These are phyloP conservation scores for Penicillium expansum DNA, from an alignment of 2,329 filamentous ascomycete species.

Conservation along the genomic window DNA sequence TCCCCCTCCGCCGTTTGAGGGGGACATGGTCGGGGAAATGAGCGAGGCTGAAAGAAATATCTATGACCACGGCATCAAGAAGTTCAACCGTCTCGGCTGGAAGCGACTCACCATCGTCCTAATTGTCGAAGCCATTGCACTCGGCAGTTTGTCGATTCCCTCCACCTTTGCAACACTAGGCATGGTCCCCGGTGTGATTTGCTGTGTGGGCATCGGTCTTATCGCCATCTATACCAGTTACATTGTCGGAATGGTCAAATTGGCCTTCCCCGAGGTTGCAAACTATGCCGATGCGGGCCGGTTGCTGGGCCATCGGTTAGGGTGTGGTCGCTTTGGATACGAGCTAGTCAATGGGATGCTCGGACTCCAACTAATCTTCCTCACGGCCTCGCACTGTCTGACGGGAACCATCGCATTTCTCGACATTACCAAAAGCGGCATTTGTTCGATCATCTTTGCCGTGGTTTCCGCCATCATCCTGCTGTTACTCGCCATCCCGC, in stretches of 20 bases:
- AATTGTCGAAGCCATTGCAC: conserved; percentile 50
- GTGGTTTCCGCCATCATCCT: conserved; percentile 41
- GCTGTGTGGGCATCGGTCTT: conserved; percentile 38
- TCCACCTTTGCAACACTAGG: conserved; percentile 45
- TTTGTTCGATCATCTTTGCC: conserved; percentile 43
- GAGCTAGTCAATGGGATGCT: conserved; percentile 44
- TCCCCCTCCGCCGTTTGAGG: conserved; percentile 15
- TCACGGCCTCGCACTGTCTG: conserved; percentile 46
- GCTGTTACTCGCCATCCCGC: conserved; percentile 30
- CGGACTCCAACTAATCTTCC: conserved; percentile 40
- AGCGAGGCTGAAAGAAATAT: conserved; percentile 12
- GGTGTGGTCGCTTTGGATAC: conserved; percentile 43
- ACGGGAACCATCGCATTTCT: conserved; percentile 48
- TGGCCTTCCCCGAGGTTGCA: conserved; percentile 37
- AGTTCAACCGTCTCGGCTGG: conserved; percentile 43
- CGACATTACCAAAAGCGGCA: conserved; percentile 36
- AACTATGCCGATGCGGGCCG: conserved; percentile 46
- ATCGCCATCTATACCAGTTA: conserved; percentile 44
- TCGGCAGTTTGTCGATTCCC: conserved; percentile 46
- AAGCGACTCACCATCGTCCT: conserved; percentile 48
- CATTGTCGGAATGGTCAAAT: conserved; percentile 39
- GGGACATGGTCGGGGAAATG: conserved; percentile 14
- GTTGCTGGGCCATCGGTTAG: conserved; percentile 41
- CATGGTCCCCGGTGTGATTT: conserved; percentile 45
- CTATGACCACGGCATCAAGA: conserved; percentile 11